Base-by-base conservation (phyloP, 2,329 filamentous ascomycete species). In the Exophiala viscosa region DNA sequence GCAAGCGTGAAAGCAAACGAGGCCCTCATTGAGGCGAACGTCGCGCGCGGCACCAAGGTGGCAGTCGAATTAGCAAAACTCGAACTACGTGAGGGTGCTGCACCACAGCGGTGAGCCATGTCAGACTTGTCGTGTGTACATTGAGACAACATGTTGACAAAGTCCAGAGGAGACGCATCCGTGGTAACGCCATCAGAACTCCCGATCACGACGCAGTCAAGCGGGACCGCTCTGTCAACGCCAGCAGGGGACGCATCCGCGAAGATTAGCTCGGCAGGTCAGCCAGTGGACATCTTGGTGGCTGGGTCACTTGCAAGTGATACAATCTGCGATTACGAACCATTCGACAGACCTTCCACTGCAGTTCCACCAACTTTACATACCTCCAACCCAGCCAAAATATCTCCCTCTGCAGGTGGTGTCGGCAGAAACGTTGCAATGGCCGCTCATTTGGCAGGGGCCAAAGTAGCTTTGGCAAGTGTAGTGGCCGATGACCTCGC, bases 401-500 rank as follows among this genome's bases (percentile, higher is more conserved):
- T 96, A 59, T 83, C 75, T 33, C 90, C 95, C 65, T 88, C 87
- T 1, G 80, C 96, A 6, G 93, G 93, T 10, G 93, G 93, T 5
- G 93, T 97, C 6, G 93, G 89, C 5, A 86, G 90, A 65, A 97
- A 97, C 64, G 89, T 97, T 40, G 90, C 93, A 13, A 80, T 90
- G 43, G 91, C 92, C 40, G 85, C 88, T 1, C 87, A 90, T 60
- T 79, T 85, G 31, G 79, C 87, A 54, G 83, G 81, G 36, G 81
- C 77, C 34, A 71, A 73, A 11, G 87, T 93, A 6, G 79, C 82
- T 17, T 81, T 96, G 13, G 91, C 86, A 70, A 95, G 88, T 64
- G 80, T 90, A 57, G 80, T 96, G 8, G 90, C 87, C 11, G 81
- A 91, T 64, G 92, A 97, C 65, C 63, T 83, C 1, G 86, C 88